Evolutionary conservation across 139 green algal species (phyloP).

Genomic region (Chlorokybus atmophyticus): DNA sequence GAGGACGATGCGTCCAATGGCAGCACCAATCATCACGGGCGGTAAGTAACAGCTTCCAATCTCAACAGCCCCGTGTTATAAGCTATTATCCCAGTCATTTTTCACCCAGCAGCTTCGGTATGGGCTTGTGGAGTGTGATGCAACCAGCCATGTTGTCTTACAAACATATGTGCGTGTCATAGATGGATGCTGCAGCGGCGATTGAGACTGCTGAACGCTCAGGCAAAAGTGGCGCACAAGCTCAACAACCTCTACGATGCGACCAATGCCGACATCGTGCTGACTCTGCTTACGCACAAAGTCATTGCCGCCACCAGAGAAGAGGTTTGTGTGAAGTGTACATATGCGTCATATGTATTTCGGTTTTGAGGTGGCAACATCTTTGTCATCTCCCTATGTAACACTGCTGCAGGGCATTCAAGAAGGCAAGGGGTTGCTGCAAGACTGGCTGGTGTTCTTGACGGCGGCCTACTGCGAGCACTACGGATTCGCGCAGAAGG

Average conservation of each 20-base stretch:
- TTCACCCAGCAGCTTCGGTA: too few species aligned
- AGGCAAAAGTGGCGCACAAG: slow-evolving; percentile 7
- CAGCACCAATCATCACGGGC: background rate
- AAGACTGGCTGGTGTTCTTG: slow-evolving; percentile 76
- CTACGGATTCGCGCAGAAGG: background rate
- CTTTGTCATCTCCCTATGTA: too few species aligned
- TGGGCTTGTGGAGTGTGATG: too few species aligned
- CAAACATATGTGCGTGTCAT: too few species aligned
- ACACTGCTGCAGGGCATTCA: slow-evolving; percentile 37
- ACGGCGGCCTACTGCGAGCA: slow-evolving; percentile 48
- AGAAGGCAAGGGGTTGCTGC: slow-evolving; percentile 56
- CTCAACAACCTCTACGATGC: slow-evolving; percentile 39
- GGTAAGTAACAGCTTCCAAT: too few species aligned
- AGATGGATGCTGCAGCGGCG: slow-evolving; percentile 12
- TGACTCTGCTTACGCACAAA: slow-evolving; percentile 64
- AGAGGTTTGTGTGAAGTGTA: too few species aligned
- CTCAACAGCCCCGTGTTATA: too few species aligned
- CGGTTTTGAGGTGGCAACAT: too few species aligned
- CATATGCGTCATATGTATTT: too few species aligned
- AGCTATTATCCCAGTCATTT: too few species aligned
- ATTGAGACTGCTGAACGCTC: slow-evolving; percentile 18
- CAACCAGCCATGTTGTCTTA: too few species aligned
- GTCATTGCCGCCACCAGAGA: slow-evolving; percentile 7
- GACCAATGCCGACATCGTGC: slow-evolving; percentile 43
- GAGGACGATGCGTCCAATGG: background rate